A percentile compares a stretch with the other conserved stretches of the same genome.
These are phyloP conservation scores for Aureobasidium sp. DNA, from an alignment of 2,329 filamentous ascomycete species.

Conservation along the genomic window DNA sequence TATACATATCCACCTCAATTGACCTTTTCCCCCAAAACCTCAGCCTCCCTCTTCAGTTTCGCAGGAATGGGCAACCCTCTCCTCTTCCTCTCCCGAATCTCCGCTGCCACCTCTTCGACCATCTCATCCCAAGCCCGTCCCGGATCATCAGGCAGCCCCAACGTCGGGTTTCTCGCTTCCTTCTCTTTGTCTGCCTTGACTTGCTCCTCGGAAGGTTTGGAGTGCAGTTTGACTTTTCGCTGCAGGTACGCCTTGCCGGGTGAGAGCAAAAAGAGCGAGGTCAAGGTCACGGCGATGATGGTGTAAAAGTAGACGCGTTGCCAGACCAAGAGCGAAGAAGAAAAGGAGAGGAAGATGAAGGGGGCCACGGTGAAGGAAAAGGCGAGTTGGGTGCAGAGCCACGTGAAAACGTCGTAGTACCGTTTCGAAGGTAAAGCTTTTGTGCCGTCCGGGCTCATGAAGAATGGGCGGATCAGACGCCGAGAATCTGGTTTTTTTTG, in stretches of 20 bases:
- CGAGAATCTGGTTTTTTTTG: conserved; percentile 91
- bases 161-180: conserved; percentile 35
- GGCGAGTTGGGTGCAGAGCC: conserved; percentile 67
- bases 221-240: conserved; percentile 32
- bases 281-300: conserved; percentile 57
- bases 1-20: no score
- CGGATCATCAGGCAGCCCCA: conserved; percentile 74
- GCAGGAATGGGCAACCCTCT: conserved; percentile 39
- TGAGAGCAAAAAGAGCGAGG: conserved; percentile 71
- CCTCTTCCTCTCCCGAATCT: conserved; percentile 57
- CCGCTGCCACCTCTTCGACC: conserved; percentile 63
- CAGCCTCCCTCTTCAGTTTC: conserved; percentile 43
- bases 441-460: conserved; percentile 70
- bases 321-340: conserved; percentile 69
- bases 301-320: conserved; percentile 82
- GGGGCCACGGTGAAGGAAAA: conserved; percentile 79
- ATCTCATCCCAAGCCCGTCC: conserved; percentile 70
- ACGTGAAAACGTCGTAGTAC: conserved; percentile 78
- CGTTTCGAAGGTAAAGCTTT: conserved; percentile 64
- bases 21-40: conserved; percentile 4
- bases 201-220: conserved; percentile 25
- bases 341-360: conserved; percentile 74
- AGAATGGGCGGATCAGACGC: conserved; percentile 84
- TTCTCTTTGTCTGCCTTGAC: conserved; percentile 28
- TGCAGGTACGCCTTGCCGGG: conserved; percentile 56